Evolutionary conservation across 352 stramenopile species (phyloP).

Genomic region (Elongisporangium anandrum): DNA sequence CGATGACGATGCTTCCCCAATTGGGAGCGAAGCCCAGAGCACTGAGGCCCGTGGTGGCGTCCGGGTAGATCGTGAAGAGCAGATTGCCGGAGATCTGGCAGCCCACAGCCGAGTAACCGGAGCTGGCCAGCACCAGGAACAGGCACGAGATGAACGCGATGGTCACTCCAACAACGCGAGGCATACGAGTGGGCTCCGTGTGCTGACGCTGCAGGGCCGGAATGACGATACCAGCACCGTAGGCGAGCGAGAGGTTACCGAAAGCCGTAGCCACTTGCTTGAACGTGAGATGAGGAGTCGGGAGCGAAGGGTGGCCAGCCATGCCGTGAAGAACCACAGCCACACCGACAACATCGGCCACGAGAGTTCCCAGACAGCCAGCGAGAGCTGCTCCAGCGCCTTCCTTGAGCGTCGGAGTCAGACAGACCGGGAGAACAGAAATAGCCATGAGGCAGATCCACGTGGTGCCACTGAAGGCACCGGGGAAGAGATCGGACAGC

Average conservation of each 20-base stretch:
- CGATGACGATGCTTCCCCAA: conserved; percentile 42
- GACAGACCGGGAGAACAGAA: conserved; percentile 42
- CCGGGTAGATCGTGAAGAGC: conserved; percentile 39
- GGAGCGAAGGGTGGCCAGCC: conserved; percentile 25
- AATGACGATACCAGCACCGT: conserved; percentile 50
- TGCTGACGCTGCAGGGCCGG: conserved; percentile 55
- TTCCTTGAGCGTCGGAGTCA: conserved; percentile 63
- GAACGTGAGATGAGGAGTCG: conserved; percentile 37
- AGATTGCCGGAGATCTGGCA: conserved; percentile 64
- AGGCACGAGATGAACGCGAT: conserved; percentile 41
- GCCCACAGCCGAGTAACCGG: conserved; percentile 32
- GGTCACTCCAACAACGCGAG: conserved; percentile 37
- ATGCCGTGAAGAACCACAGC: conserved; percentile 40
- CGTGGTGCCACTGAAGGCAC: conserved; percentile 32
- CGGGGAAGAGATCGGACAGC: conserved; percentile 43
- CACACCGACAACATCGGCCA: conserved; percentile 47
- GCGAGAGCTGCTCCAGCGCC: conserved; percentile 40
- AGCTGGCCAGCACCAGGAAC: conserved; percentile 46
- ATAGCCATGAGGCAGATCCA: conserved; percentile 62
- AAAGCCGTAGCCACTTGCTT: conserved; percentile 46
- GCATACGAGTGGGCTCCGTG: conserved; percentile 57
- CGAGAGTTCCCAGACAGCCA: conserved; percentile 45
- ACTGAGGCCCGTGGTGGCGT: conserved; percentile 16
- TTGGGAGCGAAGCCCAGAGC: conserved; percentile 38
- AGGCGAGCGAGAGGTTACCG: conserved; percentile 56